Evolutionary conservation across 2,329 filamentous ascomycete genomes (phyloP), one percentile per base, ranked within the genome.

Genomic region (Thelonectria blattea): DNA sequence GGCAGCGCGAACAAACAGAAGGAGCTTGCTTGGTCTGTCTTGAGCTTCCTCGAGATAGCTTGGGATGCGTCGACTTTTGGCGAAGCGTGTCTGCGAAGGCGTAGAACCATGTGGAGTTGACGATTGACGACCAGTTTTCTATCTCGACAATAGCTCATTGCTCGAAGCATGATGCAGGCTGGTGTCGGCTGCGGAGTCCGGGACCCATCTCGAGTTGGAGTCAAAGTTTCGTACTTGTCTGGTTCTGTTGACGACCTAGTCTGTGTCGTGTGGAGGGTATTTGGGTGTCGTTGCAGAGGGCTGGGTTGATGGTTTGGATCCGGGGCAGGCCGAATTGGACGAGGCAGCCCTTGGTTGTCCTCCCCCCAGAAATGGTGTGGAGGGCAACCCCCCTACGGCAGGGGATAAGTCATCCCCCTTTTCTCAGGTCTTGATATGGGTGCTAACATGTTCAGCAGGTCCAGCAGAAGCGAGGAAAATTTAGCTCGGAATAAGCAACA

Each of bases 221-320:
- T 96, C 92, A 96, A 92, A 93, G 92, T 82, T 88, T 92, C 81
- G 91, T 83, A 85, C 92, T 94, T 93, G 91, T 94, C 91, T 81
- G 84, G 80, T 64, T 54, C 48, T 71, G 68, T 61, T 57, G 55
- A 60, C 48, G 52, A 59, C 56, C 61, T 58, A 45, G 61, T 41
- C 42, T 37, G 42, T 27, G 52, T 53, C 43, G 24, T 48, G 56
- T 51, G 37, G 24, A 55, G 47, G 49, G 49, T 52, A 30, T 37
- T 39, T 54, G 54, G 52, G 62, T 48, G 50, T 62, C 64, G 60
- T 56, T 61, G 60, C 65, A 32, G 45, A 53, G 42, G 6, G 52
- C 41, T 64, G 62, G 52, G 67, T 63, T 68, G 32, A 58, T 22
- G n/a, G 43, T 39, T 67, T 67, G 59, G 67, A 71, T 63, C 60